Evolutionary conservation across 495 filamentous ascomycete species (phyloP).

Genomic region (Annulohypoxylon bovei): DNA sequence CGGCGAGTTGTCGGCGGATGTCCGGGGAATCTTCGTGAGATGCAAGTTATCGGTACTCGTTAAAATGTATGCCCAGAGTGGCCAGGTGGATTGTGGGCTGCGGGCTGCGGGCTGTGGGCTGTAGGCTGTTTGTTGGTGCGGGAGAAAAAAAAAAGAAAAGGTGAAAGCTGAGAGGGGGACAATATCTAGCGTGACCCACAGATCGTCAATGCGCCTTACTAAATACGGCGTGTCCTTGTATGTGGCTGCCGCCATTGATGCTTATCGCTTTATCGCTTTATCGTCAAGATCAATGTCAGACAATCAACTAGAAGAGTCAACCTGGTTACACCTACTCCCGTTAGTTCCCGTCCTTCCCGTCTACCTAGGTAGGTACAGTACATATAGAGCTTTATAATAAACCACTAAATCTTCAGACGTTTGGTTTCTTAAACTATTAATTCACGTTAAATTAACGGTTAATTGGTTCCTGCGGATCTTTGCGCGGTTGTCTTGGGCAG

Average conservation of each 20-base stretch:
- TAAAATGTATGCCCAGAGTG: constrained; percentile 7
- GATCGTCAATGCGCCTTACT: constrained; percentile 9
- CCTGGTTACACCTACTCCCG: no score
- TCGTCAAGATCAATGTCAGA: background rate
- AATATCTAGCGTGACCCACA: constrained; percentile 5
- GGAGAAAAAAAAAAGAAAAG: constrained; percentile 8
- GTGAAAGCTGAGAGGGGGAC: background rate
- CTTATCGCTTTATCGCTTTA: background rate
- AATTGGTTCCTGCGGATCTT: no score
- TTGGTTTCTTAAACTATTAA: no score
- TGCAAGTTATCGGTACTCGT: constrained; percentile 19
- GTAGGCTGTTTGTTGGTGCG: background rate
- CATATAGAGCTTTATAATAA: no score
- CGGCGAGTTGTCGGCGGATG: constrained; percentile 50
- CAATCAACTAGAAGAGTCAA: no score
- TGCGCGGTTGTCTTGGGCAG: no score
- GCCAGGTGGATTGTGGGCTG: constrained; percentile 2
- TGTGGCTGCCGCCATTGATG: background rate
- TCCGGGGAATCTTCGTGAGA: constrained; percentile 51
- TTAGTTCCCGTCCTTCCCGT: no score
- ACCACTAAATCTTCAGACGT: no score
- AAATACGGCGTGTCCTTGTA: background rate
- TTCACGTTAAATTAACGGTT: no score
- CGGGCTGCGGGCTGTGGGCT: background rate
- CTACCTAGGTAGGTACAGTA: no score